Evolutionary conservation across 2,329 filamentous ascomycete genomes (phyloP), one percentile per base, ranked within the genome.

Genomic region (Colletotrichum trifolii): DNA sequence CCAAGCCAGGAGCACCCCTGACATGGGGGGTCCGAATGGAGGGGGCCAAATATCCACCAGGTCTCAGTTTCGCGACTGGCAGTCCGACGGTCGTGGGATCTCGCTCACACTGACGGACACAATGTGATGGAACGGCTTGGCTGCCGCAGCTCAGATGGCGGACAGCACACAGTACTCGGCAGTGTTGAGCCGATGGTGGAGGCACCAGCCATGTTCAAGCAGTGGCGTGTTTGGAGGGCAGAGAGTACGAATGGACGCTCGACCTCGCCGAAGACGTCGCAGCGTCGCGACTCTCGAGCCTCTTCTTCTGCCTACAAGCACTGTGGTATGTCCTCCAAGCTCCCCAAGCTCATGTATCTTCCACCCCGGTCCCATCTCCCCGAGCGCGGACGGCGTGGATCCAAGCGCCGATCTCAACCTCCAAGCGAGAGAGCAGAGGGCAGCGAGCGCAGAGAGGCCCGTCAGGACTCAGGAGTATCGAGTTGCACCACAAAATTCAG

Each of bases 381-480:
- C 49, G 50, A 61, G 57, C 45, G 50, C 61, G 56, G 56, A 25
- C 50, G 49, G 56, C 45, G 56, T 64, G 61, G 61, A 61, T 45
- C 61, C 61, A 55, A 61, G 56, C 61, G 56, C 56, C 49, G 61
- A 64, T 64, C 61, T 50, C 61, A 61, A 64, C 61, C 56, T 64
- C 46, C 42, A 60, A 54, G 15, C 33, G 43, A 25, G 25, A 25
- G 25, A 25, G 25, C 25, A 25, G 25, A 25, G 25, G 4, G 25
- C 25, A 25, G 25, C 1, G 25, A 25, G 25, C 25, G 4, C 4
- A 25, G 25, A 25, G 25, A 25, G 25, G 25, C 4, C 25, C 25
- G 25, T 25, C 25, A 25, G 25, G 25, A 25, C 25, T 25, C 25
- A 25, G 25, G 25, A 25, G 25, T 5, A 25, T 25, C 25, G 25